Conservation (phyloP, 306 rosid species). For the Erythrophleum fordii region DNA sequence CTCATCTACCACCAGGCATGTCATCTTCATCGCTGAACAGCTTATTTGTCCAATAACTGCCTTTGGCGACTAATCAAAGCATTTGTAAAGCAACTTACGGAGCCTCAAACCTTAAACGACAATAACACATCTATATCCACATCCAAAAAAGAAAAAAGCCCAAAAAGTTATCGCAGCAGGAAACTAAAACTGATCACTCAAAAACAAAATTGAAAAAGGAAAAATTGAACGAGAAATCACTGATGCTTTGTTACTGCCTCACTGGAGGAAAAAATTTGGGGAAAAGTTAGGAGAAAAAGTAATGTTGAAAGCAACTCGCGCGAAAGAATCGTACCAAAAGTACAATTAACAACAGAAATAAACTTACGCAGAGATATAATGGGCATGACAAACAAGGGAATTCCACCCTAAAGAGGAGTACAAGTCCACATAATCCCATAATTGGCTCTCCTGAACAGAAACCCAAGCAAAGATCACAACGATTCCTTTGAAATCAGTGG, state of each 20-base stretch:
- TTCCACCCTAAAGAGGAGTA: constrained; percentile 86
- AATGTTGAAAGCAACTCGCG: constrained; percentile 4
- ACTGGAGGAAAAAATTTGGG: neutral
- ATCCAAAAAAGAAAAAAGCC: neutral
- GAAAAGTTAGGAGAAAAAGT: neutral
- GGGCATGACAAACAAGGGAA: constrained; percentile 80
- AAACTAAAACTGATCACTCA: neutral
- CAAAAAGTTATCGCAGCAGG: neutral
- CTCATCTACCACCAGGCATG: constrained; percentile 8
- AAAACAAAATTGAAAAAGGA: neutral
- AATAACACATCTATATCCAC: neutral
- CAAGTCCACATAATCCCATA: constrained; percentile 65
- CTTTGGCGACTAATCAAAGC: constrained; percentile 18
- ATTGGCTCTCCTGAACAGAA: constrained; percentile 63
- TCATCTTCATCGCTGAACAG: constrained; percentile 3
- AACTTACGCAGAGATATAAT: constrained; percentile 82
- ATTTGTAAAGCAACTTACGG: neutral
- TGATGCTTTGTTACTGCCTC: neutral
- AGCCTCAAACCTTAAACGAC: neutral
- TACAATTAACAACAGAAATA: neutral
- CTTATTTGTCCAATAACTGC: constrained; percentile 14
- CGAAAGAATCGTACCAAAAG: neutral
- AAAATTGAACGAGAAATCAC: neutral
- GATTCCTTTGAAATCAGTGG: constrained; percentile 64
- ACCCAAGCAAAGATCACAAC: constrained; percentile 89